Percentiles rank a stretch among this genome's conserved stretches.
These are phyloP conservation scores for Dryas drummondii DNA, from an alignment of 306 rosid genomes.

Conservation along the genomic window DNA sequence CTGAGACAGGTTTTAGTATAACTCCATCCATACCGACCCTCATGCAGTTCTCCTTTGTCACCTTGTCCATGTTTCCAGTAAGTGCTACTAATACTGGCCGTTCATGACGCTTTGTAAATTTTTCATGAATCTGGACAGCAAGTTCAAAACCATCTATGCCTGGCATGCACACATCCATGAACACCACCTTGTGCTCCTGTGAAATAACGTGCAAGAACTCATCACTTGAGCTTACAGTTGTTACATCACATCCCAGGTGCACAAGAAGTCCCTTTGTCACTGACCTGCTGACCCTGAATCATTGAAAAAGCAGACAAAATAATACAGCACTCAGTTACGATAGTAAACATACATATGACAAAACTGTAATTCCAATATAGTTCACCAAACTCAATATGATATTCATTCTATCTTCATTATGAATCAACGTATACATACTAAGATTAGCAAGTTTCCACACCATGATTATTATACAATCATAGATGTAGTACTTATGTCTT, in stretches of 20 bases:
- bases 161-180: conserved; percentile 69
- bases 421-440: too few species aligned
- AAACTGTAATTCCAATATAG: neutral
- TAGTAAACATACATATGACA: too few species aligned
- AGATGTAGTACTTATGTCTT: too few species aligned
- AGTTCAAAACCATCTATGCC: conserved; percentile 70
- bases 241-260: conserved; percentile 84
- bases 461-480: too few species aligned
- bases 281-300: conserved; percentile 75
- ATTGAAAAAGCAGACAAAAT: neutral
- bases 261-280: conserved; percentile 83
- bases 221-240: conserved; percentile 58
- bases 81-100: conserved; percentile 77
- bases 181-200: conserved; percentile 64
- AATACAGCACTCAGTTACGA: neutral
- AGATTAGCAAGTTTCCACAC: too few species aligned
- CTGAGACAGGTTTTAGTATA: conserved; percentile 75
- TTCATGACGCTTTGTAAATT: conserved; percentile 60
- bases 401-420: too few species aligned
- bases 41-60: conserved; percentile 71
- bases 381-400: neutral
- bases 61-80: conserved; percentile 68
- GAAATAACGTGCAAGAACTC: conserved; percentile 68
- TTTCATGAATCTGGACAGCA: conserved; percentile 57
- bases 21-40: conserved; percentile 86